Conservation (phyloP, 2,329 filamentous ascomycete genomes). For the Aspergillus pseudotamarii region DNA sequence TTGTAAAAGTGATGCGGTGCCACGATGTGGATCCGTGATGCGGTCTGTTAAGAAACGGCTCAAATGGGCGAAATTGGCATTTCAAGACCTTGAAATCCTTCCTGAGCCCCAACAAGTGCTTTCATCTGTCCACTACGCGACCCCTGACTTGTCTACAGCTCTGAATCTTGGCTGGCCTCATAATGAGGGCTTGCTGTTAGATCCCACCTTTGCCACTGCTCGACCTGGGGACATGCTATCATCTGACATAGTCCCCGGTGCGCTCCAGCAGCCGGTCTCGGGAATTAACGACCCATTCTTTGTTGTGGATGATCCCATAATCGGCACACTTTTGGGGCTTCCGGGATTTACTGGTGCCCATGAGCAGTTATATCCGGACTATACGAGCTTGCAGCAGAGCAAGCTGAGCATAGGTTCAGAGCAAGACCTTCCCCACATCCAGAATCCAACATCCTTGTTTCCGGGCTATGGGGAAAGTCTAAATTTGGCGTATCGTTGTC, state of each 20-base stretch:
- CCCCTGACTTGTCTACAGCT: background rate
- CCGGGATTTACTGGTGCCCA: background rate
- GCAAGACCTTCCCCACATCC: background rate
- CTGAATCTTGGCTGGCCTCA: too few relatives aligned
- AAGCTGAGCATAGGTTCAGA: background rate
- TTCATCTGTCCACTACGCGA: background rate
- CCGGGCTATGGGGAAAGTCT: background rate
- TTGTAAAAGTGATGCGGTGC: conserved; percentile 4
- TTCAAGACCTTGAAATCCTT: background rate
- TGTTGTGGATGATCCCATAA: background rate
- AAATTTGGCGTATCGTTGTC: background rate
- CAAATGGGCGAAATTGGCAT: conserved; percentile 5
- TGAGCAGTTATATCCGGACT: background rate
- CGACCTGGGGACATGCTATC: background rate
- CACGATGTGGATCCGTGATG: background rate
- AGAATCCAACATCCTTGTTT: background rate
- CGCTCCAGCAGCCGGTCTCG: background rate
- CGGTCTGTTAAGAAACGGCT: conserved; percentile 9
- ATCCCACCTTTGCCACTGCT: background rate
- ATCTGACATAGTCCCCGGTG: background rate
- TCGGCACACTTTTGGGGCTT: background rate
- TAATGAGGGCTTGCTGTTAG: background rate
- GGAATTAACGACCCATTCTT: background rate
- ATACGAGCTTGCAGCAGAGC: background rate
- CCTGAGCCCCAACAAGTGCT: background rate